Evolutionary conservation across 345 rosid species (phyloP).

Genomic region (Iberis pinnata): DNA sequence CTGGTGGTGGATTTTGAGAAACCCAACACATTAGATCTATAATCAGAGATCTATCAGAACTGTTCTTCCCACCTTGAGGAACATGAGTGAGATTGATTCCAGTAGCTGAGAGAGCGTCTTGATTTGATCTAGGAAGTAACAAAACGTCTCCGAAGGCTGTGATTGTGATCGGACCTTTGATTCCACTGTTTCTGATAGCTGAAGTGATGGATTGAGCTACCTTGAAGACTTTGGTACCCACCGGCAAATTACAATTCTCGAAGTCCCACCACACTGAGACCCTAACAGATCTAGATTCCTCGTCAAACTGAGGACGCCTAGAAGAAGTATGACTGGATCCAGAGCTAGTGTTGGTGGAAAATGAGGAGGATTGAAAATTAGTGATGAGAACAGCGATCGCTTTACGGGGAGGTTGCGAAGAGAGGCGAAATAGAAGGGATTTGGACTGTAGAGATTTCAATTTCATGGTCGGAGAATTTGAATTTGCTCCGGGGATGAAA

Average conservation of each 20-base stretch:
- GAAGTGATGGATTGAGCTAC: slow-evolving; percentile 49
- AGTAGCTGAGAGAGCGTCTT: slow-evolving; percentile 71
- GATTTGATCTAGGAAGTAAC: slow-evolving; percentile 54
- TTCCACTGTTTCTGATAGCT: slow-evolving; percentile 64
- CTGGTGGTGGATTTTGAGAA: slow-evolving; percentile 94
- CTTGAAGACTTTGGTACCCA: slow-evolving; percentile 50
- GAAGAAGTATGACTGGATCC: slow-evolving; percentile 15
- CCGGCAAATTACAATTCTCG: slow-evolving; percentile 60
- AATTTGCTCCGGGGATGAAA: background rate
- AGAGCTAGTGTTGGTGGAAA: slow-evolving; percentile 16
- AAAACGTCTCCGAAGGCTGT: slow-evolving; percentile 81
- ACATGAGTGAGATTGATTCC: slow-evolving; percentile 72
- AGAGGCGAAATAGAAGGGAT: slow-evolving; percentile 22
- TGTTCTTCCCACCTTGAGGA: slow-evolving; percentile 78
- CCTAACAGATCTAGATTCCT: slow-evolving; percentile 52
- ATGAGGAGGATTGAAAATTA: slow-evolving; percentile 31
- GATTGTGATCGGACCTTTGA: slow-evolving; percentile 79
- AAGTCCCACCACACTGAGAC: slow-evolving; percentile 99
- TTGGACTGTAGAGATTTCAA: slow-evolving; percentile 23
- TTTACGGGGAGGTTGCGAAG: slow-evolving; percentile 15
- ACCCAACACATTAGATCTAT: slow-evolving; percentile 81
- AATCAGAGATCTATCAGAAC: slow-evolving; percentile 71
- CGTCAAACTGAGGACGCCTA: slow-evolving; percentile 38
- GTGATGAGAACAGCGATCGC: slow-evolving; percentile 30
- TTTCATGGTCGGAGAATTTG: slow-evolving; percentile 29